Evolutionary conservation across 83 land plant genomes (phyloP), one percentile per base, ranked within the genome.

Genomic region (Diphasiastrum complanatum): DNA sequence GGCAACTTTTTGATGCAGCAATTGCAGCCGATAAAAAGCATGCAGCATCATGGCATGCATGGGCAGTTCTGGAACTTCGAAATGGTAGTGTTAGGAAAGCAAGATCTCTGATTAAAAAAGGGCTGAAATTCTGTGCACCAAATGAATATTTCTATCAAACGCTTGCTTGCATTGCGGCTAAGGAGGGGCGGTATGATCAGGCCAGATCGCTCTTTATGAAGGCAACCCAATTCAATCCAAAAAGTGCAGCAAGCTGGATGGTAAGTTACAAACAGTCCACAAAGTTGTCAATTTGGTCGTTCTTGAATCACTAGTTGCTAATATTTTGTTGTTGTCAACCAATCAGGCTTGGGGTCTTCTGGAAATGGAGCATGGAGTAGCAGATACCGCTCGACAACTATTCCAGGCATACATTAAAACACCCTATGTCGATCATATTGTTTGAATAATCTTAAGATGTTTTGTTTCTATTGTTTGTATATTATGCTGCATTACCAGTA

Each of bases 221-320:
- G 73, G 96, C 99, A 27, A 80, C 82, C 2, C 71, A 62, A 40
- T 79, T 78, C 48, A 93, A 93, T 47, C 86, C 96, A 45, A 93
- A 83, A 60, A 93, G 99, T 69, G 95, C 97, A 66, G 96, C 99
- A 19, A 88, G 96, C 75, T 93, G 99, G 99, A 79, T 93, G 76
- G 99, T 91, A 63, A 67, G 95, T 74, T 20, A n/a, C n/a, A n/a
- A n/a, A n/a, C n/a, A n/a, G n/a, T n/a, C n/a, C n/a, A n/a, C n/a
- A n/a, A n/a, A n/a, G n/a, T n/a, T n/a, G n/a, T n/a, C n/a, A n/a
- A n/a, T n/a, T n/a, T n/a, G n/a, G n/a, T n/a, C n/a, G n/a, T n/a
- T n/a, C n/a, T n/a, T n/a, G n/a, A n/a, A n/a, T n/a, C n/a, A n/a
- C n/a, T n/a, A n/a, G n/a, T n/a, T n/a, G n/a, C n/a, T n/a, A n/a